phyloP scores from a whole-genome alignment of 768 basidiomycete genomes.

The Podaxis sp. region DNA sequence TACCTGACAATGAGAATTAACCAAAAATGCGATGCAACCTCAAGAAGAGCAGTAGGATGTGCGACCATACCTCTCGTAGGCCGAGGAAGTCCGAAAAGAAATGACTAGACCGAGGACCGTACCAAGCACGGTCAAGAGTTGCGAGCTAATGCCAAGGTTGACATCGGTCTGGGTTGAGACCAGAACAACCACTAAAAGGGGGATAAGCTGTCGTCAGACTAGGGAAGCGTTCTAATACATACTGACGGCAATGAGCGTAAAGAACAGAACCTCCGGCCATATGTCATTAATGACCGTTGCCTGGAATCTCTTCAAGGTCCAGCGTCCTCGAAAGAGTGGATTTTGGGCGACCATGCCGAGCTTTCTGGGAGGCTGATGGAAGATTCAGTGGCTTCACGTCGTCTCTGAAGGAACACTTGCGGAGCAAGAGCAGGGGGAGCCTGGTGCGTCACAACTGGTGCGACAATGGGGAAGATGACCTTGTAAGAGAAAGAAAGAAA shows the following conservation, averaged over 20 bases:
- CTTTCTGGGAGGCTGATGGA: background rate
- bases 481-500: background rate
- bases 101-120: constrained; percentile 72
- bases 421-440: background rate
- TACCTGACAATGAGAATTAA: constrained; percentile 37
- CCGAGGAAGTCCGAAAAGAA: constrained; percentile 71
- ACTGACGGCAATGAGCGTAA: constrained; percentile 60
- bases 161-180: constrained; percentile 50
- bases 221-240: background rate
- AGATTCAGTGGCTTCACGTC: background rate
- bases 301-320: constrained; percentile 51
- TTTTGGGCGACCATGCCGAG: constrained; percentile 42
- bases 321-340: constrained; percentile 46
- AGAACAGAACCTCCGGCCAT: constrained; percentile 65
- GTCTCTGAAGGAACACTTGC: background rate
- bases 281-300: constrained; percentile 65
- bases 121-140: constrained; percentile 68
- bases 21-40: background rate
- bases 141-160: constrained; percentile 40
- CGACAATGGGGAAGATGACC: background rate
- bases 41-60: background rate
- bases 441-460: background rate
- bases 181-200: constrained; percentile 52
- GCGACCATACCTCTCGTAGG: constrained; percentile 43
- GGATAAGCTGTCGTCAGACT: background rate